A percentile compares a stretch with the other conserved stretches of the same genome.
phyloP scores from a whole-genome alignment of 1,284 basidiomycete species.

The Heliocybe sulcata region DNA sequence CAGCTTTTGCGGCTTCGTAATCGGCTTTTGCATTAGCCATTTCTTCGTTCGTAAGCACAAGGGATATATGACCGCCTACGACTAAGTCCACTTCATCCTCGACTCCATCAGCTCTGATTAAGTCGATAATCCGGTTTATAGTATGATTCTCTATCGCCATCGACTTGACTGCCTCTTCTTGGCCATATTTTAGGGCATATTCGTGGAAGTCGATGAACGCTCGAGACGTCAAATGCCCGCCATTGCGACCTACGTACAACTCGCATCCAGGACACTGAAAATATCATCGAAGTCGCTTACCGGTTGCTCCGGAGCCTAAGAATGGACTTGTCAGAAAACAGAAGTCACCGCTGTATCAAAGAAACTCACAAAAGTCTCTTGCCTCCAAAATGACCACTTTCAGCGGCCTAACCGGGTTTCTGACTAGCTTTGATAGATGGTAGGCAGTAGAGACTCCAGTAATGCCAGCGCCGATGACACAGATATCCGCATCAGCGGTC shows the following conservation, averaged over 20 bases:
- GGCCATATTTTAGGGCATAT: conserved; percentile 33
- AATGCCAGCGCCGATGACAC: conserved; percentile 73
- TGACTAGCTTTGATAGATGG: conserved; percentile 44
- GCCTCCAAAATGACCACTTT: conserved; percentile 65
- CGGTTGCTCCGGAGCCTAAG: conserved; percentile 71
- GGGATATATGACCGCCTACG: conserved; percentile 43
- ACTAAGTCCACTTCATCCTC: conserved; percentile 55
- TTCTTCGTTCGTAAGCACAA: conserved; percentile 45
- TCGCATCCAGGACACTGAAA: not conserved
- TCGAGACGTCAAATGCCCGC: conserved; percentile 64
- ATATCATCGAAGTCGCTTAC: not conserved
- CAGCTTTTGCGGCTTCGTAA: conserved; percentile 43
- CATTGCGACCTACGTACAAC: conserved; percentile 52
- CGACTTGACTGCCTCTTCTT: conserved; percentile 45
- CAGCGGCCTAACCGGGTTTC: conserved; percentile 16
- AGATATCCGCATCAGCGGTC: conserved; percentile 55
- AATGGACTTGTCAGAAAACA: conserved; percentile 1
- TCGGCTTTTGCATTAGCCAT: conserved; percentile 31
- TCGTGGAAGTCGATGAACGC: conserved; percentile 38
- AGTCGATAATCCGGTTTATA: conserved; percentile 34
- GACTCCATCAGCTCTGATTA: conserved; percentile 40
- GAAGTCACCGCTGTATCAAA: not conserved
- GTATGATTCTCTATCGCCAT: conserved; percentile 57
- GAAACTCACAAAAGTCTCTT: conserved; percentile 64
- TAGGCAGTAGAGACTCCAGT: conserved; percentile 69